A percentile compares a stretch with the other conserved stretches of the same genome.
phyloP scores from a whole-genome alignment of 1,284 basidiomycete species.

The Rhizopogon parksii region DNA sequence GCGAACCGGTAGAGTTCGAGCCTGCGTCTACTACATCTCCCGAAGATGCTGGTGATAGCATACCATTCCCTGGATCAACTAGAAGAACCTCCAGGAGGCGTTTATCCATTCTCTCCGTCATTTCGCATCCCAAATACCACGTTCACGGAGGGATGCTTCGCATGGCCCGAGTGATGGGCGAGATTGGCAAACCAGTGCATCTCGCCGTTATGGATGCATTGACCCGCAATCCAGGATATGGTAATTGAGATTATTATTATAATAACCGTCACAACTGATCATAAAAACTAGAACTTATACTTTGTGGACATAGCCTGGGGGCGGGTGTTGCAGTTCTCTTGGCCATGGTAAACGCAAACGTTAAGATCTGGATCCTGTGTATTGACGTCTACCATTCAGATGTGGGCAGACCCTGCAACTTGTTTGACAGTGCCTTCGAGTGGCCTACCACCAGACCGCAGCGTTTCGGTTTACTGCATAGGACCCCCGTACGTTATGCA shows the following conservation, averaged over 20 bases:
- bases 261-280: slow-evolving; percentile 9
- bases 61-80: slow-evolving; percentile 26
- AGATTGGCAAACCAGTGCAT: slow-evolving; percentile 69
- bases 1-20: slow-evolving; percentile 62
- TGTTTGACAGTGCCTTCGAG: slow-evolving; percentile 66
- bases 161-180: slow-evolving; percentile 75
- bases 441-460: slow-evolving; percentile 61
- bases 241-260: slow-evolving; percentile 27
- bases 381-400: slow-evolving; percentile 35
- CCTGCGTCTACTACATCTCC: slow-evolving; percentile 37
- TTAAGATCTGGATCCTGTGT: neutral
- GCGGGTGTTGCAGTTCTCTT: slow-evolving; percentile 77
- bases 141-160: slow-evolving; percentile 77
- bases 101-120: slow-evolving; percentile 17
- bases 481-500: slow-evolving; percentile 61
- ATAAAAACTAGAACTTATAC: slow-evolving; percentile 48
- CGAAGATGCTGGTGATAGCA: slow-evolving; percentile 24
- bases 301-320: slow-evolving; percentile 84
- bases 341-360: slow-evolving; percentile 45
- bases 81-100: slow-evolving; percentile 17
- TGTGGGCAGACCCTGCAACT: slow-evolving; percentile 78
- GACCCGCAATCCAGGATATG: slow-evolving; percentile 60
- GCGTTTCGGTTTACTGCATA: slow-evolving; percentile 73
- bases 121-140: slow-evolving; percentile 34
- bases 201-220: slow-evolving; percentile 67